These are phyloP conservation scores for Paraphoma chrysanthemicola DNA, from an alignment of 2,329 filamentous ascomycete species.

Conservation along the genomic window DNA sequence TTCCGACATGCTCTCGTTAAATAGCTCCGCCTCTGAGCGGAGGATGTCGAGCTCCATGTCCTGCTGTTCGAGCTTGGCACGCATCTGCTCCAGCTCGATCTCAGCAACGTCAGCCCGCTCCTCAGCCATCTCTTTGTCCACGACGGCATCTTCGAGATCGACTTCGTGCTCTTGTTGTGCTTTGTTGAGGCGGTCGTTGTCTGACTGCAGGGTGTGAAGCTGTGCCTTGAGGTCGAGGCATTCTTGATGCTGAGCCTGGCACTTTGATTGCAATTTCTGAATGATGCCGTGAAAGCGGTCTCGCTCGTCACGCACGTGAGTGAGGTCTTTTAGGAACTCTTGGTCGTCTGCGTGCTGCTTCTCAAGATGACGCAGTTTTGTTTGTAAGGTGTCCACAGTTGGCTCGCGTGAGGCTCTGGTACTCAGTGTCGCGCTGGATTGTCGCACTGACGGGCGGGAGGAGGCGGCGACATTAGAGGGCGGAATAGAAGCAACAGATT, in stretches of 20 bases:
- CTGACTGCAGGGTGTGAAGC: slow-evolving; percentile 76
- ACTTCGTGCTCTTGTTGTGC: slow-evolving; percentile 85
- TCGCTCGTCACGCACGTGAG: slow-evolving; percentile 76
- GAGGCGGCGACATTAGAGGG: slow-evolving; percentile 10
- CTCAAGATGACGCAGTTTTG: slow-evolving; percentile 85
- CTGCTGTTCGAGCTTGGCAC: slow-evolving; percentile 79
- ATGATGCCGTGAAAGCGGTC: slow-evolving; percentile 85
- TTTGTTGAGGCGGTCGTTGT: slow-evolving; percentile 72
- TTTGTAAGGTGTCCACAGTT: slow-evolving; percentile 80
- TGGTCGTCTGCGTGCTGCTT: slow-evolving; percentile 84
- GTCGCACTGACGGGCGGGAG: slow-evolving; percentile 20
- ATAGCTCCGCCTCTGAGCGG: slow-evolving; percentile 83
- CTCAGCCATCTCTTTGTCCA: slow-evolving; percentile 96
- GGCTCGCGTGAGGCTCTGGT: slow-evolving; percentile 25
- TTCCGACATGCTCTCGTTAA: slow-evolving; percentile 81
- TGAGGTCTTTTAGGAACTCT: slow-evolving; percentile 80
- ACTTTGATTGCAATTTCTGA: slow-evolving; percentile 88
- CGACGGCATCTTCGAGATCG: slow-evolving; percentile 81
- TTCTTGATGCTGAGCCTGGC: slow-evolving; percentile 83
- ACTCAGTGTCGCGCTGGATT: slow-evolving; percentile 24
- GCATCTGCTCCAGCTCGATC: slow-evolving; percentile 78
- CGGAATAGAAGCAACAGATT: slow-evolving; percentile 23
- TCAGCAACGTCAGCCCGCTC: slow-evolving; percentile 86
- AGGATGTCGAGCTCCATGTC: slow-evolving; percentile 88
- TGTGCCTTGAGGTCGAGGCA: slow-evolving; percentile 76